Conservation (phyloP, 176 grass and related monocot species). For the Oropetium thomaeum region DNA sequence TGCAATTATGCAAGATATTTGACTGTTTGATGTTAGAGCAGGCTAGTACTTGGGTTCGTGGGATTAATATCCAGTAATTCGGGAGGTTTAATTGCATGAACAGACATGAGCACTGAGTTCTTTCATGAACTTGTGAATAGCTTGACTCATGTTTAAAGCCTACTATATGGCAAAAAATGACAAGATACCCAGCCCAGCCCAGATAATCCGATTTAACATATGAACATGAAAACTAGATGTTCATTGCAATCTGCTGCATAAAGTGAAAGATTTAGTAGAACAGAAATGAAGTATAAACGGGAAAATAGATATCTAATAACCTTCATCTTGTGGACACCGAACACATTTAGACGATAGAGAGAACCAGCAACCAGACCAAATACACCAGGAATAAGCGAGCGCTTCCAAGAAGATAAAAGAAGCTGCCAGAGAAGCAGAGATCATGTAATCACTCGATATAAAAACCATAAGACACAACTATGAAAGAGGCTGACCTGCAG, state of each 20-base stretch:
- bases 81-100: background rate
- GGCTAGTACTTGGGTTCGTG: conserved; percentile 24
- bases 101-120: background rate
- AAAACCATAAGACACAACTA: conserved; percentile 25
- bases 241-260: background rate
- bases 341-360: conserved; percentile 75
- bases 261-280: background rate
- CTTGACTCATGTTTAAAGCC: background rate
- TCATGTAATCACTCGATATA: background rate
- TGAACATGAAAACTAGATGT: background rate
- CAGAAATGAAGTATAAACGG: background rate
- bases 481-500: conserved; percentile 69
- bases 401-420: conserved; percentile 80
- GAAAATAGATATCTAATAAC: conserved; percentile 31
- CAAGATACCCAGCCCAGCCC: background rate
- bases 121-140: background rate
- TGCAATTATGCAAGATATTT: background rate
- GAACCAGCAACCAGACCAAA: conserved; percentile 79
- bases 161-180: conserved; percentile 12
- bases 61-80: conserved; percentile 29
- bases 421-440: conserved; percentile 57
- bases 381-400: conserved; percentile 85
- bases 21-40: background rate
- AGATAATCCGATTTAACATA: background rate
- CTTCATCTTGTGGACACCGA: conserved; percentile 71